phyloP scores from a whole-genome alignment of 2,329 filamentous ascomycete genomes.

The Aotearoamyces nothofagi region DNA sequence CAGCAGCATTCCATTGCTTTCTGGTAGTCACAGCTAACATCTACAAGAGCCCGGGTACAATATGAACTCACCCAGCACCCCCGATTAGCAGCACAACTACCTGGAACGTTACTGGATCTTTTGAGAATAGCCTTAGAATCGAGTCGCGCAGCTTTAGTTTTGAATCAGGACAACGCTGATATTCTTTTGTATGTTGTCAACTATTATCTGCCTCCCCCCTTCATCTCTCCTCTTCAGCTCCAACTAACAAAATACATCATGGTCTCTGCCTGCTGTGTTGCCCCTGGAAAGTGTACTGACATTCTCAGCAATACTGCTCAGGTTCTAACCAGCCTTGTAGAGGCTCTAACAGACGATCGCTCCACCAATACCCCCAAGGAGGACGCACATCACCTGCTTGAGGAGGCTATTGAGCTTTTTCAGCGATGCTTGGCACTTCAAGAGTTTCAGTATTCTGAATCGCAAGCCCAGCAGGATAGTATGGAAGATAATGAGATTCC shows the following conservation, averaged over 20 bases:
- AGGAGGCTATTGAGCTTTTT: constrained; percentile 46
- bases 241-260: background rate
- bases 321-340: constrained; percentile 50
- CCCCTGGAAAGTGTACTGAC: constrained; percentile 2
- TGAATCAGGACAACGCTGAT: constrained; percentile 50
- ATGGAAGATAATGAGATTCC: constrained; percentile 13
- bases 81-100: constrained; percentile 42
- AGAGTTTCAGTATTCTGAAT: constrained; percentile 29
- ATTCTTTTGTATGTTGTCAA: constrained; percentile 34
- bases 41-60: constrained; percentile 45
- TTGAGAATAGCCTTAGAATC: constrained; percentile 45
- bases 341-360: constrained; percentile 38
- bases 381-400: constrained; percentile 31
- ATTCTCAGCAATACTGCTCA: constrained; percentile 44
- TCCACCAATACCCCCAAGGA: constrained; percentile 23
- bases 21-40: constrained; percentile 6
- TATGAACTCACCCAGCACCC: constrained; percentile 56
- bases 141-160: constrained; percentile 41
- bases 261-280: background rate
- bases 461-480: constrained; percentile 19
- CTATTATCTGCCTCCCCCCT: too few species aligned
- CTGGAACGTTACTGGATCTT: constrained; percentile 33
- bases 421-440: constrained; percentile 38
- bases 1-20: constrained; percentile 16
- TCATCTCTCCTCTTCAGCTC: constrained; percentile 1